These are phyloP conservation scores for Cercospora zeae-maydis DNA, from an alignment of 2,329 filamentous ascomycete species.

Conservation along the genomic window DNA sequence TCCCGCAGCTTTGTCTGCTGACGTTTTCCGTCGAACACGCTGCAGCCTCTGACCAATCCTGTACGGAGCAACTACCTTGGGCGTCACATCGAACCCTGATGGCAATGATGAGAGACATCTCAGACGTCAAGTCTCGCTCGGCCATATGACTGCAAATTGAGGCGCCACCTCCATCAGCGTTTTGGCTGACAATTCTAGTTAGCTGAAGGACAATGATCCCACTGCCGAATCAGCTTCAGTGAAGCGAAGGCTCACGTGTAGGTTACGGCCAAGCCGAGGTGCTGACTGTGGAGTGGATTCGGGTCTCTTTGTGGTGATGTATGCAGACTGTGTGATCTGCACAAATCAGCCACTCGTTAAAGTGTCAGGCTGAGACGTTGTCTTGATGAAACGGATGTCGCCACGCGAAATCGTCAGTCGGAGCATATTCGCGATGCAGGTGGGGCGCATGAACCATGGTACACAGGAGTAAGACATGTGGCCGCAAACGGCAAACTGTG, in stretches of 20 bases:
- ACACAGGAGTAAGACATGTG: slow-evolving; percentile 9
- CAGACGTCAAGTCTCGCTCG: slow-evolving; percentile 1
- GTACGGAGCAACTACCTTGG: not conserved
- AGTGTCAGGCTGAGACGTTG: slow-evolving; percentile 3
- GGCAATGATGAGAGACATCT: not conserved
- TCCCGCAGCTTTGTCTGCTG: slow-evolving; percentile 6
- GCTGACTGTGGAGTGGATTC: not conserved
- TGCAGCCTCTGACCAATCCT: slow-evolving; percentile 8
- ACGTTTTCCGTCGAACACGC: slow-evolving; percentile 3
- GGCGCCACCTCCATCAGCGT: slow-evolving; percentile 8
- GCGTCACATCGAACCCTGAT: not conserved
- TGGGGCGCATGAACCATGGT: slow-evolving; percentile 6
- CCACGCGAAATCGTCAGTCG: slow-evolving; percentile 2
- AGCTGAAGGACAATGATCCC: slow-evolving; percentile 10
- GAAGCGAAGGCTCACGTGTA: slow-evolving; percentile 1
- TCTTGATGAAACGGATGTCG: not conserved
- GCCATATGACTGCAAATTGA: slow-evolving; percentile 1
- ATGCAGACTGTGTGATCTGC: slow-evolving; percentile 4
- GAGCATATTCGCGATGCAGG: slow-evolving; percentile 3
- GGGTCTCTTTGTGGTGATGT: slow-evolving; percentile 1
- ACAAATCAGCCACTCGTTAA: slow-evolving; percentile 1
- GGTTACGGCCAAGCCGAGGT: not conserved
- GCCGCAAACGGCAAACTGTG: slow-evolving; percentile 4
- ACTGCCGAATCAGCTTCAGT: not conserved
- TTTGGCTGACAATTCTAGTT: not conserved